phyloP scores from a whole-genome alignment of 2,329 filamentous ascomycete species.

The Claviceps sorghi region DNA sequence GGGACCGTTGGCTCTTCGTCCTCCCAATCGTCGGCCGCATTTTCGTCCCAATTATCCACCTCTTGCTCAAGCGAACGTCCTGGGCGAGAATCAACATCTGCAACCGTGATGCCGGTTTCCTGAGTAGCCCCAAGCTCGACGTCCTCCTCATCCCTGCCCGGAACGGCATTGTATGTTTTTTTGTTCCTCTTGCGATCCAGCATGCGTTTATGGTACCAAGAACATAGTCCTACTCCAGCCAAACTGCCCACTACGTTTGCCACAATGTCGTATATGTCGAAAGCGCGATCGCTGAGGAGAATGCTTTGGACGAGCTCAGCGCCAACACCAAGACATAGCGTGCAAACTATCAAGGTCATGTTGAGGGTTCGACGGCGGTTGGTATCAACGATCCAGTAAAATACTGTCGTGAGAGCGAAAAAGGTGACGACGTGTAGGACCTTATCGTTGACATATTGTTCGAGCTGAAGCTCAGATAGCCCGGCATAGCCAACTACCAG shows the following conservation, averaged over 20 bases:
- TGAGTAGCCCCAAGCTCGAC: slow-evolving; percentile 65
- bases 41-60: slow-evolving; percentile 90
- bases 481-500: slow-evolving; percentile 67
- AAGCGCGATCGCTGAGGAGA: slow-evolving; percentile 55
- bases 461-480: slow-evolving; percentile 49
- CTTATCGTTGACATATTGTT: slow-evolving; percentile 66
- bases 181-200: slow-evolving; percentile 67
- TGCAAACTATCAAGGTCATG: slow-evolving; percentile 69
- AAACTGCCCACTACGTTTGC: slow-evolving; percentile 75
- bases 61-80: slow-evolving; percentile 52
- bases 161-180: slow-evolving; percentile 57
- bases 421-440: slow-evolving; percentile 75
- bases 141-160: slow-evolving; percentile 49
- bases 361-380: slow-evolving; percentile 73
- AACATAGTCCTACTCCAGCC: slow-evolving; percentile 56
- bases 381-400: slow-evolving; percentile 97
- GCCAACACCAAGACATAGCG: slow-evolving; percentile 52
- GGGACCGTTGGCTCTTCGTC: slow-evolving; percentile 24
- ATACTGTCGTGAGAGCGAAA: slow-evolving; percentile 71
- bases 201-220: slow-evolving; percentile 94
- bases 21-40: slow-evolving; percentile 46
- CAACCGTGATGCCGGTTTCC: slow-evolving; percentile 47
- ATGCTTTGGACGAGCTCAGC: slow-evolving; percentile 64
- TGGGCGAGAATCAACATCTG: slow-evolving; percentile 12
- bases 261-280: slow-evolving; percentile 72